A percentile compares a stretch with the other conserved stretches of the same genome.
phyloP scores from a whole-genome alignment of 2,329 filamentous ascomycete species.

The Aspergillus phoenicis region DNA sequence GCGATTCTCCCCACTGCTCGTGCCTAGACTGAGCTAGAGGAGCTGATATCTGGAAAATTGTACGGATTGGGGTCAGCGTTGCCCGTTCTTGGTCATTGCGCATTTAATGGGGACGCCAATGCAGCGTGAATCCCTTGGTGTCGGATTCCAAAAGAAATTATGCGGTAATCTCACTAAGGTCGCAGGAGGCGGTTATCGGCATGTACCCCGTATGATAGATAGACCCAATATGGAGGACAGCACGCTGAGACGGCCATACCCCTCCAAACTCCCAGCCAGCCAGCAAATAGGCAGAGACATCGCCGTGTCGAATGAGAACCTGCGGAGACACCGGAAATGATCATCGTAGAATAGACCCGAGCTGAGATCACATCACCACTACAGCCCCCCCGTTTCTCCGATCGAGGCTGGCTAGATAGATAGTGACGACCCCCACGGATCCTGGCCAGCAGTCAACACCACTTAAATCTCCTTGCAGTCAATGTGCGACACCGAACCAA shows the following conservation, averaged over 20 bases:
- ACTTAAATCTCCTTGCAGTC: conserved; percentile 9
- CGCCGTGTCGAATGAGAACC: background rate
- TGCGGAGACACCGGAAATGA: background rate
- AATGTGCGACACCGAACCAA: conserved; percentile 20
- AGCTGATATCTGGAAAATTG: background rate
- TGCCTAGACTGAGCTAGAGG: background rate
- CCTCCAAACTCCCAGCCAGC: background rate
- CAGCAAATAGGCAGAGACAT: background rate
- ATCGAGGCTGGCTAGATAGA: background rate
- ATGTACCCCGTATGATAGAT: background rate
- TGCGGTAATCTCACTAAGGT: background rate
- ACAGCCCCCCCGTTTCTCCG: background rate
- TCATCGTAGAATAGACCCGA: background rate
- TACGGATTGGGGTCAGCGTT: background rate
- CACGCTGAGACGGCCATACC: background rate
- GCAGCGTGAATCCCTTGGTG: conserved; percentile 6
- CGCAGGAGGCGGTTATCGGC: conserved; percentile 2
- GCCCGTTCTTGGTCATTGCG: background rate
- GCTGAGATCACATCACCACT: background rate
- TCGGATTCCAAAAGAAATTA: conserved; percentile 6
- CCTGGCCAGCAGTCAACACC: background rate
- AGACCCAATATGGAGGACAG: background rate
- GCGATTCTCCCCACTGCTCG: background rate
- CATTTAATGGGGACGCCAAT: conserved; percentile 11
- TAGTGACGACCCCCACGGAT: background rate